Evolutionary conservation across 164 flowering plant species (phyloP), one percentile per base, ranked within the genome.

Genomic region (Magnolia kwangsiensis): DNA sequence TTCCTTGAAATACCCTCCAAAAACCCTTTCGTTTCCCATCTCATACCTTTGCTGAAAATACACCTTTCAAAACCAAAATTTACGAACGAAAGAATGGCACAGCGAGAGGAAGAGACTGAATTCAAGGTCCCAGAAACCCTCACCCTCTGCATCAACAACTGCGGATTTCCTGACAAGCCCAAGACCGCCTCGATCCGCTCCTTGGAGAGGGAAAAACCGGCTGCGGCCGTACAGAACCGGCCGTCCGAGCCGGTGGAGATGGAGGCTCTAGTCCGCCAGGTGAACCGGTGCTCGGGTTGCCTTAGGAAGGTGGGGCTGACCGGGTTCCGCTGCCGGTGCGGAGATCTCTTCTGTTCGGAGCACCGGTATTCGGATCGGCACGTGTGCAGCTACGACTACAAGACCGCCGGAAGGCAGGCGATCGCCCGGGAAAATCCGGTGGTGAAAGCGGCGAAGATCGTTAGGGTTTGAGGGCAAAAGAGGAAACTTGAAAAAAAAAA

Each of bases 251-350:
- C 69, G 49, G 16, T 50, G 61, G 68, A 68, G 79, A 74, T 10
- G 64, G 72, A 16, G 51, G 67, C 51, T 1, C 79, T 70, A 61
- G 59, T 59, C 14, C 73, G 51, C n/a, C 74, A 74, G 81, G 82
- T 84, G 45, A 85, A 84, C 74, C 73, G 88, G 71, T 87, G 89
- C 85, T 80, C 80, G 58, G 80, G 83, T 2, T 87, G 89, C 61
- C 77, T 81, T 75, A 83, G 77, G 70, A 81, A 73, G 83, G 86
- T 85, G 16, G 87, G 88, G 13, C 74, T 87, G 79, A 82, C 86
- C 73, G 89, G 89, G 14, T 83, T 87, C 80, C 75, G 85, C 45
- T 87, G 89, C 74, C 82, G 89, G 37, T 86, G 89, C 78, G 89
- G 89, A 9, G 87, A 84, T 51, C 80, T 87, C 67, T 87, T 87